phyloP scores from a whole-genome alignment of 768 basidiomycete genomes.

The Lactifluus piperatus region DNA sequence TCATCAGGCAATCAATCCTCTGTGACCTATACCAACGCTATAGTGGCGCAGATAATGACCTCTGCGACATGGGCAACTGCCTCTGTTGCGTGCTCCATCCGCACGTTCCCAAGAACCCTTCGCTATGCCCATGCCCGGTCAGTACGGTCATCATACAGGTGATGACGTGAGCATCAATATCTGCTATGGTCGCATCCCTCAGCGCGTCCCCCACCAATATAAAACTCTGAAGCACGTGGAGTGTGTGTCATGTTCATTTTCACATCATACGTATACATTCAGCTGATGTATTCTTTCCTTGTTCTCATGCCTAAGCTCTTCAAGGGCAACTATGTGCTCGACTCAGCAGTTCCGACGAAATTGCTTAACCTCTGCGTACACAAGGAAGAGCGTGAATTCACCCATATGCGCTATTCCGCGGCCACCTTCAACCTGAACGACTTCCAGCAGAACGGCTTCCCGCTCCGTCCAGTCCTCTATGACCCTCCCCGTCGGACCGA shows the following conservation, averaged over 20 bases:
- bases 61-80: conserved; percentile 55
- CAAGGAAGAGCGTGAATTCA: conserved; percentile 81
- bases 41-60: conserved; percentile 26
- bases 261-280: neutral
- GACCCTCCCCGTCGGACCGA: conserved; percentile 88
- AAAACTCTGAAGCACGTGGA: conserved; percentile 93
- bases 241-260: conserved; percentile 38
- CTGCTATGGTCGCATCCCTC: conserved; percentile 85
- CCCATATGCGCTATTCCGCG: conserved; percentile 93
- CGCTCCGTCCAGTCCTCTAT: conserved; percentile 84
- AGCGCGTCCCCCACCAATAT: conserved; percentile 79
- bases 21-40: conserved; percentile 22
- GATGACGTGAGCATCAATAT: conserved; percentile 46
- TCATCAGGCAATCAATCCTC: conserved; percentile 9
- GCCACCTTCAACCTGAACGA: conserved; percentile 95
- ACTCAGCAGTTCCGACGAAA: conserved; percentile 85
- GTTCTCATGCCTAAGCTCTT: conserved; percentile 46
- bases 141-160: conserved; percentile 32
- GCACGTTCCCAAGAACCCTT: conserved; percentile 15
- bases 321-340: conserved; percentile 89
- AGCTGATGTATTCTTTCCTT: neutral
- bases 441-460: conserved; percentile 75
- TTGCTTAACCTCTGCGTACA: conserved; percentile 74
- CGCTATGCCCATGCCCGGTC: conserved; percentile 37
- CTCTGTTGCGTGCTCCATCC: conserved; percentile 37